A percentile compares a stretch with the other conserved stretches of the same genome.
Evolutionary conservation across 73 alveolate genomes (phyloP).

Genomic region (Paramecium bursaria): DNA sequence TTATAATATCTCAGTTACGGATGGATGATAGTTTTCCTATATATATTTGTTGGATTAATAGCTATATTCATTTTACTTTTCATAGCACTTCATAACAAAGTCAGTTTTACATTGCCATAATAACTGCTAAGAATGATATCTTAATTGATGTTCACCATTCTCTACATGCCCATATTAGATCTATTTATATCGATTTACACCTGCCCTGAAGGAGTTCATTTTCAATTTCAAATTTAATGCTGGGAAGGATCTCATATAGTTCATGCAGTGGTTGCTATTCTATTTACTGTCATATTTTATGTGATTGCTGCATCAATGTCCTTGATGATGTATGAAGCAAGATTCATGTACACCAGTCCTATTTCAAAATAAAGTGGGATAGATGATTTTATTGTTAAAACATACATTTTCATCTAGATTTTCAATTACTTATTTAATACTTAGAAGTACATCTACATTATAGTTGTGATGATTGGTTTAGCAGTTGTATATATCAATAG

Average conservation of each 20-base stretch:
- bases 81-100: background rate
- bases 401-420: background rate
- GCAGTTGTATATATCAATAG: constrained; percentile 10
- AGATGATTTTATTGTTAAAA: constrained; percentile 50
- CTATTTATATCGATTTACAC: constrained; percentile 44
- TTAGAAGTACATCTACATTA: constrained; percentile 2
- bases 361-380: background rate
- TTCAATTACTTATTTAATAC: constrained; percentile 26
- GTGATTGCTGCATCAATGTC: background rate
- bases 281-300: constrained; percentile 34
- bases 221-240: constrained; percentile 32
- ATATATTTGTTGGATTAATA: constrained; percentile 35
- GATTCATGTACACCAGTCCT: constrained; percentile 20
- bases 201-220: constrained; percentile 3
- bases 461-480: background rate
- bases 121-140: constrained; percentile 10
- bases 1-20: constrained; percentile 1
- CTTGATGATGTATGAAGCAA: constrained; percentile 16
- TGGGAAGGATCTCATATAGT: constrained; percentile 43
- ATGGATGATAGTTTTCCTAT: constrained; percentile 16
- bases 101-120: background rate
- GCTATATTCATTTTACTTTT: constrained; percentile 7
- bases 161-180: constrained; percentile 57
- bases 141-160: constrained; percentile 34
- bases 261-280: constrained; percentile 43